A percentile compares a stretch with the other conserved stretches of the same genome.
Evolutionary conservation across 139 green algal genomes (phyloP).

Genomic region (Closterium sp.): DNA sequence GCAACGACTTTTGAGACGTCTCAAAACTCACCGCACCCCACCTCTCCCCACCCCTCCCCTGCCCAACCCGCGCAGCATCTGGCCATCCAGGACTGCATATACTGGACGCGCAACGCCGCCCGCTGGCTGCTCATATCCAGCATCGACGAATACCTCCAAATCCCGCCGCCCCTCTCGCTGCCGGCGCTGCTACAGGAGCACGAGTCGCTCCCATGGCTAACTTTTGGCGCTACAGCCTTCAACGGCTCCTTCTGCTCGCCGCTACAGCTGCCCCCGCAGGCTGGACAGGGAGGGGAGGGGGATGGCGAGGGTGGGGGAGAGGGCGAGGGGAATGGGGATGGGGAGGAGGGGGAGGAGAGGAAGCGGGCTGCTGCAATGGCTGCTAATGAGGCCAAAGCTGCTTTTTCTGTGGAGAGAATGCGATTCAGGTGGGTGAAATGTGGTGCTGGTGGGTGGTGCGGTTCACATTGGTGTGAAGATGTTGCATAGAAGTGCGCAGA

Average conservation of each 20-base stretch:
- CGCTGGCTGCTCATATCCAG: neutral
- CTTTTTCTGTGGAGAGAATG: neutral
- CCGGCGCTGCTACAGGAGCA: neutral
- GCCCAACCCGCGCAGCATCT: neutral
- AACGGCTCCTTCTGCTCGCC: neutral
- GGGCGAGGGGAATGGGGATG: neutral
- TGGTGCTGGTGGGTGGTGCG: neutral
- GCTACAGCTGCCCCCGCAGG: neutral
- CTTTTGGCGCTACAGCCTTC: neutral
- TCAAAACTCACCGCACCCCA: too few species aligned
- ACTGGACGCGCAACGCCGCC: neutral
- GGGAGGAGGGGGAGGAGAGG: neutral
- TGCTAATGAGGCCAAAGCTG: neutral
- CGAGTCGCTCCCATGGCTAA: neutral
- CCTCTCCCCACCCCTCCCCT: neutral
- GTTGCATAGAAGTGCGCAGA: too few species aligned
- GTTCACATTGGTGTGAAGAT: neutral
- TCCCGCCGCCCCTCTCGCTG: neutral
- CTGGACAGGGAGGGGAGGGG: neutral
- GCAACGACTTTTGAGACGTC: too few species aligned
- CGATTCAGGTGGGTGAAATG: neutral
- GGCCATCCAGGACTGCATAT: neutral
- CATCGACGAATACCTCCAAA: neutral
- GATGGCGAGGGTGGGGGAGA: neutral
- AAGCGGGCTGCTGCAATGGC: neutral